These are phyloP conservation scores for Bolboschoenoplectus hybrid DNA, from an alignment of 202 grass and related monocot genomes.

Conservation along the genomic window DNA sequence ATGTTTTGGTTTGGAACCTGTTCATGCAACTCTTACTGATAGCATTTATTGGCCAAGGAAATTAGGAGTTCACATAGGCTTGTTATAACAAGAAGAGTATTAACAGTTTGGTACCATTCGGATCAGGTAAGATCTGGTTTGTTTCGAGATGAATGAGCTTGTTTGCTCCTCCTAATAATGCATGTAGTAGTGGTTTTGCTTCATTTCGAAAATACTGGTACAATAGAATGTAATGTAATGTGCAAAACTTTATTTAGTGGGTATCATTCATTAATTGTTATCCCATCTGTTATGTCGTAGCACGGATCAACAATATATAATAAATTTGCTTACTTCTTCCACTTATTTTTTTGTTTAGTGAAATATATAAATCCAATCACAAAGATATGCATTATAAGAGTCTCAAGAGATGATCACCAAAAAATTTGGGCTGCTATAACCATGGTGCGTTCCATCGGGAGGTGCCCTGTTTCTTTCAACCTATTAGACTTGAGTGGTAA, in stretches of 20 bases:
- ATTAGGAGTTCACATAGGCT: not conserved
- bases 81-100: not conserved
- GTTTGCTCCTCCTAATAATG: not conserved
- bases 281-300: not conserved
- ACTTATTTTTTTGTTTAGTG: slow-evolving; percentile 50
- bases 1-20: not conserved
- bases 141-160: not conserved
- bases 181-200: not conserved
- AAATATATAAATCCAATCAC: slow-evolving; percentile 81
- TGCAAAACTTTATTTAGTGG: not conserved
- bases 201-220: not conserved
- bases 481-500: slow-evolving; percentile 56
- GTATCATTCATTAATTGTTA: not conserved
- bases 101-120: not conserved
- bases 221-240: not conserved
- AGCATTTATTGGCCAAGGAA: not conserved
- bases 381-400: slow-evolving; percentile 68
- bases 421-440: slow-evolving; percentile 77
- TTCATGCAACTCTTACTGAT: slow-evolving; percentile 12
- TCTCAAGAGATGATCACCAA: slow-evolving; percentile 62
- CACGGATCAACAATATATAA: not conserved
- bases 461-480: slow-evolving; percentile 63
- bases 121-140: not conserved
- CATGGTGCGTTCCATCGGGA: slow-evolving; percentile 65
- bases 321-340: not conserved